A percentile compares a stretch with the other conserved stretches of the same genome.
Conservation (phyloP, 176 grass and related monocot species). For the Hordeum vulgare region DNA sequence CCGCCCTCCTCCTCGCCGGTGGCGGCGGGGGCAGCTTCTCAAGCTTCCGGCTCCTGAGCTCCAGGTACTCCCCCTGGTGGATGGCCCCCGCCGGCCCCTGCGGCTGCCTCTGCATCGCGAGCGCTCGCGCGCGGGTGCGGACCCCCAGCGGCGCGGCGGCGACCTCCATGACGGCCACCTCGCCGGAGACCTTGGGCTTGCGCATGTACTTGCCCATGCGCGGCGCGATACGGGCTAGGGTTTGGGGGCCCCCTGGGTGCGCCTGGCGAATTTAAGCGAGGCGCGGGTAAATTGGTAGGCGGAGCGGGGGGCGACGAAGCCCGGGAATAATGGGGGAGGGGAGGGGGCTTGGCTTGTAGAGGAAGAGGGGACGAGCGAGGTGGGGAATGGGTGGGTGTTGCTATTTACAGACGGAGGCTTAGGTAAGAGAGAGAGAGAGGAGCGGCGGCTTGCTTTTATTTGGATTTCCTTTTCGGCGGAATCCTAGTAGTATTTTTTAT, state of each 20-base stretch:
- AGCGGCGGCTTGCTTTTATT: background rate
- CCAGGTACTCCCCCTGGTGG: conserved; percentile 29
- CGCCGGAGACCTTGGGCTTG: conserved; percentile 50
- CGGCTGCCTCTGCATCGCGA: conserved; percentile 34
- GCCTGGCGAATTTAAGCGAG: background rate
- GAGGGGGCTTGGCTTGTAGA: background rate
- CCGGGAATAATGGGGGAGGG: background rate
- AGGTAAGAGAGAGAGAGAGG: background rate
- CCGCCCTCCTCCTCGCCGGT: background rate
- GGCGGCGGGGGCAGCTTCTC: conserved; percentile 29
- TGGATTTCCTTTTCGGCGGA: background rate
- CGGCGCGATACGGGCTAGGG: background rate
- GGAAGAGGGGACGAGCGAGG: background rate
- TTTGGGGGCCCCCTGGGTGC: background rate
- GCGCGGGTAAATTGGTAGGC: conserved; percentile 5
- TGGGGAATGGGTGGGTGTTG: conserved; percentile 2
- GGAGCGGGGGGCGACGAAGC: background rate
- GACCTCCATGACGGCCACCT: conserved; percentile 62
- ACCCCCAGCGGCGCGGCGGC: conserved; percentile 39
- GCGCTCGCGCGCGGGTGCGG: conserved; percentile 48
- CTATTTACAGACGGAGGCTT: conserved; percentile 21
- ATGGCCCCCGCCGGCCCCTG: background rate
- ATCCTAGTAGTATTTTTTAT: too few species aligned
- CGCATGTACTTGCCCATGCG: conserved; percentile 80
- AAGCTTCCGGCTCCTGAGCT: conserved; percentile 65